Conservation (phyloP, 2,329 filamentous ascomycete genomes). For the Aspergillus sojae region DNA sequence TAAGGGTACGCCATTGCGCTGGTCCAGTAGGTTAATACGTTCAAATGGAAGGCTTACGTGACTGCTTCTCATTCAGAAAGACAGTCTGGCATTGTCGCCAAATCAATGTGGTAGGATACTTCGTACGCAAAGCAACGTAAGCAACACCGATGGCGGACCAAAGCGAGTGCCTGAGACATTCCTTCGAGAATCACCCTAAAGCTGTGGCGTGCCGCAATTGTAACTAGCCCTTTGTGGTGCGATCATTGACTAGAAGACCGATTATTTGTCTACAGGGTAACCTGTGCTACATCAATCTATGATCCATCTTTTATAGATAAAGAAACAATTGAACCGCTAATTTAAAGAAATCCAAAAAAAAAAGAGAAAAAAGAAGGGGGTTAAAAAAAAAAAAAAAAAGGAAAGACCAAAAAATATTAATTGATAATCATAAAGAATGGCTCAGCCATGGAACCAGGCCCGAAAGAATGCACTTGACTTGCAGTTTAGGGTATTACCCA, state of each 20-base stretch:
- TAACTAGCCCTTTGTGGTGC: not conserved
- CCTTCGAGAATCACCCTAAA: not conserved
- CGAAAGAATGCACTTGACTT: conserved; percentile 1
- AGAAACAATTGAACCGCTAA: not conserved
- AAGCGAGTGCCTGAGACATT: not conserved
- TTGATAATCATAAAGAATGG: not conserved
- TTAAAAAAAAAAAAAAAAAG: not conserved
- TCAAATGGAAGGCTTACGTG: not conserved
- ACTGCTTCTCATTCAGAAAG: not conserved
- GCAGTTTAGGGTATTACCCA: conserved; percentile 3
- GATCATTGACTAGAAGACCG: not conserved
- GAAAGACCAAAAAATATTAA: not conserved
- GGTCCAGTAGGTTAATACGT: not conserved
- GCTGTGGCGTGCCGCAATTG: not conserved
- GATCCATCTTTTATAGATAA: not conserved
- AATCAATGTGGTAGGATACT: not conserved
- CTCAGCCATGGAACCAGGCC: not conserved
- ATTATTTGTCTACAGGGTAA: not conserved
- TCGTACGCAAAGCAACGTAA: not conserved
- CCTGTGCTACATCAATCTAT: not conserved
- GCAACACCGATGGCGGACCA: not conserved
- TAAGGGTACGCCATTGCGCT: not conserved
- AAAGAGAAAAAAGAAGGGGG: not conserved
- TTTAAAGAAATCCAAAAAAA: not conserved
- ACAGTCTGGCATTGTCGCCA: not conserved